Percentiles rank a stretch among this genome's conserved stretches.
Conservation (phyloP, 495 filamentous ascomycete genomes). For the Penicillium lividum region DNA sequence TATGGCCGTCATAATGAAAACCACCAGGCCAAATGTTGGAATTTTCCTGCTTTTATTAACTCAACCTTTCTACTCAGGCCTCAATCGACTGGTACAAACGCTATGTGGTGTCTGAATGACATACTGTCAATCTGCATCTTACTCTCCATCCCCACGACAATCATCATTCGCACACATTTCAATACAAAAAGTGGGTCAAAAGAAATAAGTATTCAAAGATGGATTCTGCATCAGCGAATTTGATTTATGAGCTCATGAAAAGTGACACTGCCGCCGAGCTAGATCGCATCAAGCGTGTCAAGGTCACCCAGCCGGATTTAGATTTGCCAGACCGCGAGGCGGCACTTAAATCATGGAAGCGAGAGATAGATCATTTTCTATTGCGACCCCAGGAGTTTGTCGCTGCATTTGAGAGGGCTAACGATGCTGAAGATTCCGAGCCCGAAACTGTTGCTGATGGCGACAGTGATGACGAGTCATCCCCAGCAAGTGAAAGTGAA, state of each 20-base stretch:
- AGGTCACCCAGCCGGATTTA: not conserved
- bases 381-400: not conserved
- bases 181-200: no score
- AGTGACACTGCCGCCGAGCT: not conserved
- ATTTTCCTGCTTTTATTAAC: no score
- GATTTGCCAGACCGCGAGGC: not conserved
- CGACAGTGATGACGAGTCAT: not conserved
- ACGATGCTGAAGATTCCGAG: not conserved
- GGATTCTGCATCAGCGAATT: not conserved
- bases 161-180: no score
- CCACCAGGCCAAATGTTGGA: no score
- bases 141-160: no score
- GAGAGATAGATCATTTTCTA: not conserved
- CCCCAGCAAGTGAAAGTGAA: not conserved
- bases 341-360: not conserved
- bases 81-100: no score
- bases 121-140: no score
- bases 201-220: not conserved
- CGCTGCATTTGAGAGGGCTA: not conserved
- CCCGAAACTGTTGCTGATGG: not conserved
- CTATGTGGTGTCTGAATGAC: no score
- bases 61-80: no score
- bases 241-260: not conserved
- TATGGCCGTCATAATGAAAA: no score
- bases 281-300: not conserved